Evolutionary conservation across 148 eudicot genomes (phyloP).

Genomic region (Limonium bicolor): DNA sequence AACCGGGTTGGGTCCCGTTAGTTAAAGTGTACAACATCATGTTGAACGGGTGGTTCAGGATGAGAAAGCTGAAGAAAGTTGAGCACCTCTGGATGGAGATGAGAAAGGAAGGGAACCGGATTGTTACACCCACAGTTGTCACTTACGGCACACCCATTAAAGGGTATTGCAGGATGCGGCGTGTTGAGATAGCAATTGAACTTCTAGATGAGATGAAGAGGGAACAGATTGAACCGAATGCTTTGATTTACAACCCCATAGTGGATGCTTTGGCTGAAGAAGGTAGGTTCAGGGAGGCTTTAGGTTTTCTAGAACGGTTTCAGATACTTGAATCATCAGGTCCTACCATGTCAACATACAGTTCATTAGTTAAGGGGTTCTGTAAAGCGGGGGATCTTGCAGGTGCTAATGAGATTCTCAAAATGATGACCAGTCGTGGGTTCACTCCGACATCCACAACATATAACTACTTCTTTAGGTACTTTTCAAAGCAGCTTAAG

Average conservation of each 20-base stretch:
- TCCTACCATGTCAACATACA: slow-evolving; percentile 50
- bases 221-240: slow-evolving; percentile 37
- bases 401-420: slow-evolving; percentile 55
- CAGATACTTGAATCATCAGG: slow-evolving; percentile 45
- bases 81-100: slow-evolving; percentile 37
- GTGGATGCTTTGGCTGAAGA: slow-evolving; percentile 55
- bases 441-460: slow-evolving; percentile 43
- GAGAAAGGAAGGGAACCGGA: slow-evolving; percentile 27
- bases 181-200: slow-evolving; percentile 42
- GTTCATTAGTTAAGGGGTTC: slow-evolving; percentile 62
- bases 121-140: slow-evolving; percentile 31
- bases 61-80: slow-evolving; percentile 26
- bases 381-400: slow-evolving; percentile 65
- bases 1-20: slow-evolving; percentile 41
- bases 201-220: slow-evolving; percentile 47
- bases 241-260: slow-evolving; percentile 38
- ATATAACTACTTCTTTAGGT: slow-evolving; percentile 49
- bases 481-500: slow-evolving; percentile 29
- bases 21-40: slow-evolving; percentile 37
- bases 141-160: slow-evolving; percentile 54
- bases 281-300: slow-evolving; percentile 58
- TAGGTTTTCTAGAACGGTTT: slow-evolving; percentile 58
- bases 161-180: slow-evolving; percentile 51
- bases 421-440: slow-evolving; percentile 57
- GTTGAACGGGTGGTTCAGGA: slow-evolving; percentile 49